Base-by-base conservation (phyloP, 345 rosid species). In the Erucastrum elatum region DNA sequence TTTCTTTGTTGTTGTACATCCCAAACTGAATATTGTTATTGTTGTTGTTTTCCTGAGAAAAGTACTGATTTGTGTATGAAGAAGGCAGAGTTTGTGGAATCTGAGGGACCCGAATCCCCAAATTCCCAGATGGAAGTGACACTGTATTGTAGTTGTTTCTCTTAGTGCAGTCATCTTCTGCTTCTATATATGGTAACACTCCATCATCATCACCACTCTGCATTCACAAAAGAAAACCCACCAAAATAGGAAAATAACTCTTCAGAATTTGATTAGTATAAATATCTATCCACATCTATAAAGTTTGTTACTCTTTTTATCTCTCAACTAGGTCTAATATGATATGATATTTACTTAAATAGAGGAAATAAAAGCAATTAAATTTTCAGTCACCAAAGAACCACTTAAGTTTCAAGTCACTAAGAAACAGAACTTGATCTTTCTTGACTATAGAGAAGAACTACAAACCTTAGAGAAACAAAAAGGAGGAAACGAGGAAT, bases 401-500 rank as follows among this genome's bases (percentile, higher is more conserved):
- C 4, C 31, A 29, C 31, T 29, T 29, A 2, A 29, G 31, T 29
- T 29, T 15, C 3, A 56, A 16, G 34, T 37, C 39, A 27, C 46
- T 63, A 70, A 39, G 2, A 53, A 53, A 66, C 56, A 6, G 15
- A n/a, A 4, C 2, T 49, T 49, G 60, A 64, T 34, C 44, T 65
- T 71, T 71, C 13, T 8, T 76, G 64, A 64, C 12, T 61, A 78
- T 8, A 59, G 27, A 62, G 56, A 51, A 51, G 6, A 51, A n/a
- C 56, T 3, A 21, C 93, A 81, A 86, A 94, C 97, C 97, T 92
- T 86, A 66, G 72, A 84, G 90, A 90, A 87, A 71, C 89, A 94
- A 70, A 83, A 86, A 60, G 93, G 75, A 76, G 86, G 81, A 66
- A 88, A 75, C 41, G 92, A 75, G 13, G 88, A 83, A 78, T 90